phyloP scores from a whole-genome alignment of 2,329 filamentous ascomycete genomes.

The Pseudocercospora eumusae region DNA sequence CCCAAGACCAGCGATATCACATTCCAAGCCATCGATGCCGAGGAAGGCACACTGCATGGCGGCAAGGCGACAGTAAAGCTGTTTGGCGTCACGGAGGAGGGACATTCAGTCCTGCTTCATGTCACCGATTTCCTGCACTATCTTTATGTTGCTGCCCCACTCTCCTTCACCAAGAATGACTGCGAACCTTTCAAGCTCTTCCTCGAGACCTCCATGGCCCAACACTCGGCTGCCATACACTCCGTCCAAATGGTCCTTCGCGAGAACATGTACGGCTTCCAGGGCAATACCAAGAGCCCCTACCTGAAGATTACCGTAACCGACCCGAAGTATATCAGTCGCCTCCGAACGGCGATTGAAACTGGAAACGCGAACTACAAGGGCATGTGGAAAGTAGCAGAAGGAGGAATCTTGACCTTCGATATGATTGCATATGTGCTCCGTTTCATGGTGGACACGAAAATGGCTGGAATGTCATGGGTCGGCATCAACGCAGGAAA shows the following conservation, averaged over 20 bases:
- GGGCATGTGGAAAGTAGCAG: conserved; percentile 74
- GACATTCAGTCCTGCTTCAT: conserved; percentile 91
- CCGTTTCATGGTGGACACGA: conserved; percentile 96
- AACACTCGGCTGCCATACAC: conserved; percentile 72
- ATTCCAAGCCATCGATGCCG: conserved; percentile 94
- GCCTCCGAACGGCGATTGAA: conserved; percentile 74
- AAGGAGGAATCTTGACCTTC: conserved; percentile 79
- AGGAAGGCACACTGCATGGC: conserved; percentile 80
- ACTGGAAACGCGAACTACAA: conserved; percentile 81
- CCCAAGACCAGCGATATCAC: conserved; percentile 68
- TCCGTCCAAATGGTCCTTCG: conserved; percentile 79
- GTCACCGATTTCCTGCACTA: conserved; percentile 97
- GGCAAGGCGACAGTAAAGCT: conserved; percentile 80
- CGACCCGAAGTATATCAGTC: conserved; percentile 81
- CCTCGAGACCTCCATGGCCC: conserved; percentile 76
- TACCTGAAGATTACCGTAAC: conserved; percentile 93
- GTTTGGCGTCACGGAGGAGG: conserved; percentile 84
- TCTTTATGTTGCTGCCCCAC: conserved; percentile 85
- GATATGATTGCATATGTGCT: conserved; percentile 95
- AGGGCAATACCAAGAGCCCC: conserved; percentile 86
- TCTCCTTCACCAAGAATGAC: conserved; percentile 76
- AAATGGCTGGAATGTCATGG: conserved; percentile 97
- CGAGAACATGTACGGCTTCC: conserved; percentile 91
- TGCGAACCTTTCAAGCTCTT: conserved; percentile 76
- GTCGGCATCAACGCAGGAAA: conserved; percentile 76